Conservation (phyloP, 2,329 filamentous ascomycete species). For the Magnaporthiopsis rhizophila region DNA sequence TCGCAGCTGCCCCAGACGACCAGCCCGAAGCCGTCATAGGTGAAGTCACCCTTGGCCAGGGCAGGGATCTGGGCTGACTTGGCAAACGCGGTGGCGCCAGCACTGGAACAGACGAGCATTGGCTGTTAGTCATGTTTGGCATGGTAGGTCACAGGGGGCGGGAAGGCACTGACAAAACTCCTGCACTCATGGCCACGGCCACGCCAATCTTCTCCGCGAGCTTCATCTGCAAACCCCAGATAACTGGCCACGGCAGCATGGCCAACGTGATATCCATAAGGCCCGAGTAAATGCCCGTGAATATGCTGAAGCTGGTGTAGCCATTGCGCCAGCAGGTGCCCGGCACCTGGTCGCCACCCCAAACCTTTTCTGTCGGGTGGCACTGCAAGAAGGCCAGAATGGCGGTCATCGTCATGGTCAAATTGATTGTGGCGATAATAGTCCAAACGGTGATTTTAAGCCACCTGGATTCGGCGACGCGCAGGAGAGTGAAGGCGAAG, state of each 20-base stretch:
- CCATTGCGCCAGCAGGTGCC: slow-evolving; percentile 15
- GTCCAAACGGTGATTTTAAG: slow-evolving; percentile 22
- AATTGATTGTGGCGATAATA: slow-evolving; percentile 23
- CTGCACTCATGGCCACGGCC: slow-evolving; percentile 23
- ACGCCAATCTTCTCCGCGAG: slow-evolving; percentile 22
- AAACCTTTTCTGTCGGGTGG: slow-evolving; percentile 10
- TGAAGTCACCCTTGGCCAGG: slow-evolving; percentile 11
- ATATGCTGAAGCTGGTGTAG: slow-evolving; percentile 17
- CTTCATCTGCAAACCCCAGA: slow-evolving; percentile 21
- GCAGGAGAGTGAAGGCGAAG: slow-evolving; percentile 28
- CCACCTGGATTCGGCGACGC: slow-evolving; percentile 18
- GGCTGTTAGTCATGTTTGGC: background rate
- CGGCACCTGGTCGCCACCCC: slow-evolving; percentile 5
- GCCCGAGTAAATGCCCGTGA: slow-evolving; percentile 18
- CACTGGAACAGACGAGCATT: slow-evolving; percentile 11
- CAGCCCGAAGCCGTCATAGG: slow-evolving; percentile 15
- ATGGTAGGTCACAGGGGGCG: background rate
- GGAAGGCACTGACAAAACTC: slow-evolving; percentile 17
- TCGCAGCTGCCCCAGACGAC: slow-evolving; percentile 22
- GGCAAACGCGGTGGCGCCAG: slow-evolving; percentile 16
- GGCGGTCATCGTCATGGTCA: slow-evolving; percentile 18
- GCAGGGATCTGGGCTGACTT: slow-evolving; percentile 16
- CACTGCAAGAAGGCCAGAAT: slow-evolving; percentile 11
- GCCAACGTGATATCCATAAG: slow-evolving; percentile 19
- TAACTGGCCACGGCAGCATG: slow-evolving; percentile 22